These are phyloP conservation scores for Pleoardoris graminearum DNA, from an alignment of 2,329 filamentous ascomycete genomes.

Conservation along the genomic window DNA sequence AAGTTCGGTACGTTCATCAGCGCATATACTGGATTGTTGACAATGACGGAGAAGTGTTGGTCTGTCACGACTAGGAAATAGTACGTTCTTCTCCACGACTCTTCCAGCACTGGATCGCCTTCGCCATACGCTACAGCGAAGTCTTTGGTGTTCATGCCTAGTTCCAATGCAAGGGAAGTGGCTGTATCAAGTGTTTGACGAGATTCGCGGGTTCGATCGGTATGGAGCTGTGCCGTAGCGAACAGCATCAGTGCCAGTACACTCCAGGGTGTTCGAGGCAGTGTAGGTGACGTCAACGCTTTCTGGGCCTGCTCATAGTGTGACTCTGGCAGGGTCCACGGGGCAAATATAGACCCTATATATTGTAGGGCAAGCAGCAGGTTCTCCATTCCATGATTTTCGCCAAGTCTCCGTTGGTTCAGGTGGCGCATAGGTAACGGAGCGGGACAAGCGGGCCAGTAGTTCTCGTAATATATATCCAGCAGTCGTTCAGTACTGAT, in stretches of 20 bases:
- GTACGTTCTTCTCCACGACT: conserved; percentile 86
- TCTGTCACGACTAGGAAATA: conserved; percentile 79
- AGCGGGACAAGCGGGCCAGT: conserved; percentile 59
- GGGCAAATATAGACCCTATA: conserved; percentile 39
- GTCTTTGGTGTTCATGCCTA: conserved; percentile 73
- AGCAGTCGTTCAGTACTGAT: conserved; percentile 33
- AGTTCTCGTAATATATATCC: conserved; percentile 48
- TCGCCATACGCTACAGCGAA: conserved; percentile 68
- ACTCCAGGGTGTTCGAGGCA: conserved; percentile 52
- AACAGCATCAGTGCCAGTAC: conserved; percentile 79
- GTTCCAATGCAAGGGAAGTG: conserved; percentile 70
- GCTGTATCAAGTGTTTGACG: conserved; percentile 67
- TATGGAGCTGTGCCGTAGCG: conserved; percentile 77
- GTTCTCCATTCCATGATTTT: conserved; percentile 26
- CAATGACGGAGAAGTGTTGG: conserved; percentile 78
- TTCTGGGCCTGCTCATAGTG: conserved; percentile 29
- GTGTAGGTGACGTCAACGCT: conserved; percentile 21
- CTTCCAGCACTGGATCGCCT: conserved; percentile 70
- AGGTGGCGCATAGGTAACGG: conserved; percentile 53
- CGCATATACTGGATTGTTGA: conserved; percentile 68
- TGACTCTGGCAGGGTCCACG: conserved; percentile 34
- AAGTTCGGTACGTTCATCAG: conserved; percentile 66
- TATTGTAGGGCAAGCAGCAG: conserved; percentile 35
- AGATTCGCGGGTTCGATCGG: conserved; percentile 69
- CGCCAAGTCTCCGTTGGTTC: conserved; percentile 24